Base-by-base conservation (phyloP, 2,329 filamentous ascomycete genomes). In the Fusarium tuaranense region DNA sequence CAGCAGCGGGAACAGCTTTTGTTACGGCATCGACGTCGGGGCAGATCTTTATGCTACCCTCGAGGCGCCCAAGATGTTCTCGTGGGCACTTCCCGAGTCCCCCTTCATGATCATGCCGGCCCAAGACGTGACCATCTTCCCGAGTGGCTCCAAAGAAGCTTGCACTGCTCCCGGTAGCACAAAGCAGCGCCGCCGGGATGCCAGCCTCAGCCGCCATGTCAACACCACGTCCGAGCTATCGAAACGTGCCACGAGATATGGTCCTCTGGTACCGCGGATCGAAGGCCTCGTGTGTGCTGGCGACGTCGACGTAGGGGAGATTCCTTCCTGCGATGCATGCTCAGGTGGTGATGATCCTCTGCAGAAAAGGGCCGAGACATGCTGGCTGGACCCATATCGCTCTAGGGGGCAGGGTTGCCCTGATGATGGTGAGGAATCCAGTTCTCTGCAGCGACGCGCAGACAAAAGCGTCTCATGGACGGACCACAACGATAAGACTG, bases 11-110 rank as follows among this genome's bases (percentile, higher is more conserved):
- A 65, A 25, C 58, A 0, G 51, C 16, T 66, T 71, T 25, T 68
- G 57, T 34, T 71, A 69, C 14, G 66, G 69, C 16, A 16, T 71
- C 16, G 69, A 71, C 34, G 48, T 46, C 7, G 57, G 69, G 0
- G 66, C 48, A 7, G 58, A 66, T 55, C 58, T 71, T 1, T 71
- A 69, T 55, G 66, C 69, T 14, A 65, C 65, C 30, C 2, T 68
- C 10, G 60, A 68, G 14, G 65, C 60, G 51, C 65, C 65, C 2
- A 13, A 68, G 10, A 68, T 67, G 27, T 67, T 67, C 46, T 62
- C 44, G 16, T 67, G 65, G 65, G 65, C 65, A 57, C 65, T 67
- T 38, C 65, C 65, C 2, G 1, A 67, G 13, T 67, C 63, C 4
- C 59, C 48, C 7, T 67, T 67, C 7, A 67, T 67, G 65, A 36